Evolutionary conservation across 2,329 filamentous ascomycete genomes (phyloP).

Genomic region (Ceratocystis diversiconidia): DNA sequence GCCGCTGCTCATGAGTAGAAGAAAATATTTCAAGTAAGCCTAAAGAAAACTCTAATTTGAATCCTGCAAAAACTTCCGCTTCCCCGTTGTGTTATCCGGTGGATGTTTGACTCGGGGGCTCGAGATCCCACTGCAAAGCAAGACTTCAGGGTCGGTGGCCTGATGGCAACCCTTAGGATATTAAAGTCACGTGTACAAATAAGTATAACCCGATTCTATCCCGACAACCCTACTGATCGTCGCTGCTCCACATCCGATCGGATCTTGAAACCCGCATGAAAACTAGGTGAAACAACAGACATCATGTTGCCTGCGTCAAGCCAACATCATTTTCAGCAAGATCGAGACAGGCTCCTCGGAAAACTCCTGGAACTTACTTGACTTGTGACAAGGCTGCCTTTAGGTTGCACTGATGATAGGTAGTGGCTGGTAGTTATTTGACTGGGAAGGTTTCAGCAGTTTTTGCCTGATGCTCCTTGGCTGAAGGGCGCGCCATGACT

Average conservation of each 20-base stretch:
- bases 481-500: not conserved
- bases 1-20: not conserved
- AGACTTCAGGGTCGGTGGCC: too few species aligned
- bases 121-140: not conserved
- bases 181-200: not conserved
- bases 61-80: constrained; percentile 3
- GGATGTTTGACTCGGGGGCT: not conserved
- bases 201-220: not conserved
- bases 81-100: not conserved
- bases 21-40: not conserved
- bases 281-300: not conserved
- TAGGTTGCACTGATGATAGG: not conserved
- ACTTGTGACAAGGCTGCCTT: not conserved
- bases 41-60: not conserved
- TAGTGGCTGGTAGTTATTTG: not conserved
- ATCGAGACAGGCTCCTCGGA: not conserved
- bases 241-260: not conserved
- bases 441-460: not conserved
- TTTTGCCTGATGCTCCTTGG: not conserved
- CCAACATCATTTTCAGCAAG: not conserved
- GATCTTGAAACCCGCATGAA: not conserved
- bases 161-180: not conserved
- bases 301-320: not conserved
- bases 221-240: not conserved
- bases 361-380: not conserved